These are phyloP conservation scores for Glycine latifolia DNA, from an alignment of 306 rosid genomes.

Conservation along the genomic window DNA sequence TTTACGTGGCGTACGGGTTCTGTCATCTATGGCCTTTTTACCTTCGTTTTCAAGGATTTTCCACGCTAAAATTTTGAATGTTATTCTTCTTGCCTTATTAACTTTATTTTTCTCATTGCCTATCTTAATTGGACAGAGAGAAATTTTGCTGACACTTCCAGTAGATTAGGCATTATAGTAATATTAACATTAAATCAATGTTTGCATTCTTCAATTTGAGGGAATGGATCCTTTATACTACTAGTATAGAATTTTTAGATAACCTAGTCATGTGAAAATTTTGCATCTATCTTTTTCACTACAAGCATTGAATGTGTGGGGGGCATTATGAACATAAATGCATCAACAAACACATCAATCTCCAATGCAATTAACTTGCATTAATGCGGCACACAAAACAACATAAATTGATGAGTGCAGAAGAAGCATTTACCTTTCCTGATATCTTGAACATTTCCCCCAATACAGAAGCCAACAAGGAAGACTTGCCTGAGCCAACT, in stretches of 20 bases:
- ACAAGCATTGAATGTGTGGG: neutral
- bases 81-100: too few relatives aligned
- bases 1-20: too few relatives aligned
- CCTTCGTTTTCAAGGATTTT: neutral
- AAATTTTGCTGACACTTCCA: too few relatives aligned
- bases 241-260: neutral
- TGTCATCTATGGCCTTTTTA: neutral
- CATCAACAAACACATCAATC: neutral
- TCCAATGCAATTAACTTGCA: neutral
- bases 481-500: slow-evolving; percentile 93
- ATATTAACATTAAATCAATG: too few relatives aligned
- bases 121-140: too few relatives aligned
- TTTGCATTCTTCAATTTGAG: too few relatives aligned
- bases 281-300: neutral
- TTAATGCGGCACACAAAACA: neutral
- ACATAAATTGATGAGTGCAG: neutral
- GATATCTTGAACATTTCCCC: slow-evolving; percentile 89
- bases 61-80: too few relatives aligned
- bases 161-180: too few relatives aligned
- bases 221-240: too few relatives aligned
- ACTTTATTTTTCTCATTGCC: too few relatives aligned
- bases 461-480: slow-evolving; percentile 74
- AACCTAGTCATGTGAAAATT: neutral
- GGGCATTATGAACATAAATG: neutral
- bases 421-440: slow-evolving; percentile 70